Percentiles rank a stretch among this genome's conserved stretches.
Conservation (phyloP, 2,329 filamentous ascomycete species). For the Rachicladosporium sp. region DNA sequence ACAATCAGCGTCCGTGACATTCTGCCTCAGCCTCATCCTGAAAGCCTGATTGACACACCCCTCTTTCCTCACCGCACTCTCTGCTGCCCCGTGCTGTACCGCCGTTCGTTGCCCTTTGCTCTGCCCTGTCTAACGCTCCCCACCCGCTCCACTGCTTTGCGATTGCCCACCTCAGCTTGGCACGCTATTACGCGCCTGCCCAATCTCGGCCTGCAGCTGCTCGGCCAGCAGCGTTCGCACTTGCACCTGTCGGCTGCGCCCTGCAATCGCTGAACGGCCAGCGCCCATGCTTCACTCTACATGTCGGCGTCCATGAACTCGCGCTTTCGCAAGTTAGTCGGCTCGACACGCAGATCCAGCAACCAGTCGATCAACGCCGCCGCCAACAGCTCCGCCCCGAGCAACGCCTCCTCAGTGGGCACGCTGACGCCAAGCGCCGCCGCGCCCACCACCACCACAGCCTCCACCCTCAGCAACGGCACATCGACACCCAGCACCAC, state of each 20-base stretch:
- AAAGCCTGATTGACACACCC: too few species aligned
- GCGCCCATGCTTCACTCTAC: conserved; percentile 13
- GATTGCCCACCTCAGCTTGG: too few species aligned
- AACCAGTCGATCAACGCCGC: conserved; percentile 53
- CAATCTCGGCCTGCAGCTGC: not conserved
- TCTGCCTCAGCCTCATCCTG: too few species aligned
- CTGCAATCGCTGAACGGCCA: not conserved
- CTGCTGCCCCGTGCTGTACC: too few species aligned
- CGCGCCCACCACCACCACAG: conserved; percentile 9
- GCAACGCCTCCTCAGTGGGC: conserved; percentile 30
- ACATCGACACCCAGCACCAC: conserved; percentile 24
- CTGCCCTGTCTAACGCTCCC: too few species aligned
- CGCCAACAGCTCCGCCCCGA: conserved; percentile 61
- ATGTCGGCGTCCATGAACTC: conserved; percentile 66
- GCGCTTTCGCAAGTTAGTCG: conserved; percentile 67
- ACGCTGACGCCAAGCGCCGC: conserved; percentile 26
- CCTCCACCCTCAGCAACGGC: conserved; percentile 18
- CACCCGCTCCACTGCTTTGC: too few species aligned
- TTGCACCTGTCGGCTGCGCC: not conserved
- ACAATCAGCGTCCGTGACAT: too few species aligned
- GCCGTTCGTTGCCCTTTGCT: too few species aligned
- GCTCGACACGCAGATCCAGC: conserved; percentile 63
- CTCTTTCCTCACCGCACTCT: too few species aligned
- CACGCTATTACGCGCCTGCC: not conserved
- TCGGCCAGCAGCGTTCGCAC: not conserved